Conservation (phyloP, 139 green algal genomes). For the Coelastrella sp. region DNA sequence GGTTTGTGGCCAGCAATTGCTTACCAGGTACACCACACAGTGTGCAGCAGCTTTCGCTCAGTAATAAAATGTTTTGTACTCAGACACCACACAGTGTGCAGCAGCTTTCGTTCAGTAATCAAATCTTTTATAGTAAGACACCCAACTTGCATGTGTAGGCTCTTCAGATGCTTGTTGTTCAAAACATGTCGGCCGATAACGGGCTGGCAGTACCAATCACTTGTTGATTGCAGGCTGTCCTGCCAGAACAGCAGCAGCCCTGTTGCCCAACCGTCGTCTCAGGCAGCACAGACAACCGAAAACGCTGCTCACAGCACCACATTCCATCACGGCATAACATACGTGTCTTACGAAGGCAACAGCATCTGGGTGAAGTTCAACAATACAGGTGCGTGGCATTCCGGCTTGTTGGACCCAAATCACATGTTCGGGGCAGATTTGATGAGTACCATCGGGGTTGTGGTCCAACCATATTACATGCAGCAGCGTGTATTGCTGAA, state of each 20-base stretch:
- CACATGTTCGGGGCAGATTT: background rate
- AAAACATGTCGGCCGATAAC: background rate
- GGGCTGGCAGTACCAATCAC: too few species aligned
- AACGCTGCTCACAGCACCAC: background rate
- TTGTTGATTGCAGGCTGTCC: background rate
- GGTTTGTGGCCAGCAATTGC: too few species aligned
- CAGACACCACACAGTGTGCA: background rate
- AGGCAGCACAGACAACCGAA: background rate
- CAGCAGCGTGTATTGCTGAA: too few species aligned
- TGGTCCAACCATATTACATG: too few species aligned
- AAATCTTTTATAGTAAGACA: too few species aligned
- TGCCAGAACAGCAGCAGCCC: background rate
- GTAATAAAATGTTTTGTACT: too few species aligned
- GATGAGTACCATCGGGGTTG: background rate
- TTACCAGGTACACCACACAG: too few species aligned
- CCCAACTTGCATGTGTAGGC: too few species aligned
- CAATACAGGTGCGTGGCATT: conserved; percentile 62
- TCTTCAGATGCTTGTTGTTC: background rate
- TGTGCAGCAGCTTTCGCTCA: too few species aligned
- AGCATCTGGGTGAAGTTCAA: conserved; percentile 74
- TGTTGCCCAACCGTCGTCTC: background rate
- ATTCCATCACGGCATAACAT: conserved; percentile 71
- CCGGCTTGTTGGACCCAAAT: too few species aligned
- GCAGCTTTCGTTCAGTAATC: background rate
- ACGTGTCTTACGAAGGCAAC: conserved; percentile 85